Conservation (phyloP, 176 grass and related monocot species). For the Tuctoria greenei region DNA sequence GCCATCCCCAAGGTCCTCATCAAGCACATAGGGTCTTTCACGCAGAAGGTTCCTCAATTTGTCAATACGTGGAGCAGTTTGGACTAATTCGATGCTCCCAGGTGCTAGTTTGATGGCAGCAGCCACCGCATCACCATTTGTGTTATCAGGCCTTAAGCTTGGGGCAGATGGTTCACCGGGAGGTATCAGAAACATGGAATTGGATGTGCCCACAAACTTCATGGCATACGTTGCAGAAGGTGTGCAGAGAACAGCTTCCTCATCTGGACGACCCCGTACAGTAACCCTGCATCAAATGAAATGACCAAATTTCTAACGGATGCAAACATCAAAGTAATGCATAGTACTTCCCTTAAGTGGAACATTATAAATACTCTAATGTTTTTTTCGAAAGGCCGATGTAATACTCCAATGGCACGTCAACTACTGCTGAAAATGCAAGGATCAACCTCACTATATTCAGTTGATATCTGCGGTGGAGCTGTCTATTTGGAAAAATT, state of each 20-base stretch:
- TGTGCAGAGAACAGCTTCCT: conserved; percentile 94
- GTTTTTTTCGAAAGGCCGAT: too few species aligned
- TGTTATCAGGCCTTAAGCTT: conserved; percentile 5
- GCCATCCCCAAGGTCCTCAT: conserved; percentile 63
- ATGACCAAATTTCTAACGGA: neutral
- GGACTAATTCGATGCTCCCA: conserved; percentile 74
- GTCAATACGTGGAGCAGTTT: conserved; percentile 68
- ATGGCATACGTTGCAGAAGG: conserved; percentile 75
- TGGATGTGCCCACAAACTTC: conserved; percentile 95
- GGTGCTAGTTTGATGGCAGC: conserved; percentile 77
- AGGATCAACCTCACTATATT: neutral
- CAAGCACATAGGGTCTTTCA: conserved; percentile 67
- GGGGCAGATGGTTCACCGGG: conserved; percentile 34
- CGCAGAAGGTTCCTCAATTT: conserved; percentile 63
- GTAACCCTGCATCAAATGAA: conserved; percentile 43
- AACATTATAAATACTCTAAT: neutral
- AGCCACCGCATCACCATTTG: conserved; percentile 18
- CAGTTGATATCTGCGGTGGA: neutral
- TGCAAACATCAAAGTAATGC: neutral
- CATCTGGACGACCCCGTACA: conserved; percentile 60
- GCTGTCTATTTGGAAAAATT: neutral
- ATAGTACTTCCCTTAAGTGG: too few species aligned
- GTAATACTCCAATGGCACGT: neutral
- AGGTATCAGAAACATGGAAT: conserved; percentile 77
- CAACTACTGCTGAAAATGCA: neutral